Conservation (phyloP, 495 filamentous ascomycete species). For the Hypoxylon trugodes region DNA sequence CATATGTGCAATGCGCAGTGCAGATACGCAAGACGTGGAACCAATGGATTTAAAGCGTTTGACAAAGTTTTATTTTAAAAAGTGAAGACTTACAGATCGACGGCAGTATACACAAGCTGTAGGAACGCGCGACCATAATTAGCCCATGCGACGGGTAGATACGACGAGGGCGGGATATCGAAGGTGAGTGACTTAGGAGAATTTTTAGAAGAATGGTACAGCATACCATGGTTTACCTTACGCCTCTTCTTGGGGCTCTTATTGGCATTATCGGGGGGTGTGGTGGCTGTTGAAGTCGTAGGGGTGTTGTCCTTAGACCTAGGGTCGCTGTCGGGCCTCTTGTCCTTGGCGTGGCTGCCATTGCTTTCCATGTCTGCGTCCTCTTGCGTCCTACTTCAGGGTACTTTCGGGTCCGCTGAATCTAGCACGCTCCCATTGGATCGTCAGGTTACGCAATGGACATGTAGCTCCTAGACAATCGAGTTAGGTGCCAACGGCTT, state of each 20-base stretch:
- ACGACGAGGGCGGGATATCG: conserved; percentile 35
- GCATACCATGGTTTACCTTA: conserved; percentile 99
- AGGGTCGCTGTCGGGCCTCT: conserved; percentile 56
- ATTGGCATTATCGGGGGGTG: conserved; percentile 53
- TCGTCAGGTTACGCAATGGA: conserved; percentile 59
- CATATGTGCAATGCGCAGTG: too few species aligned
- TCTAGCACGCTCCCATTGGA: conserved; percentile 57
- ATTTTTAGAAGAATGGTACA: conserved; percentile 41
- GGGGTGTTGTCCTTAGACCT: conserved; percentile 54
- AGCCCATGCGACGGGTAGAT: conserved; percentile 45
- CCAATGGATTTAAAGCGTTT: conserved; percentile 44
- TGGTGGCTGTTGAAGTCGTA: conserved; percentile 49
- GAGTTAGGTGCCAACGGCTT: conserved; percentile 56
- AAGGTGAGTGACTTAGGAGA: conserved; percentile 45
- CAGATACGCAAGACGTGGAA: conserved; percentile 43
- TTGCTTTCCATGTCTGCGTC: conserved; percentile 50
- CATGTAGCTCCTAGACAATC: conserved; percentile 58
- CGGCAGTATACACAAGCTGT: conserved; percentile 99
- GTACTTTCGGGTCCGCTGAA: conserved; percentile 40
- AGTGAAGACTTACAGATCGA: conserved; percentile 84
- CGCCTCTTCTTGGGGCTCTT: conserved; percentile 91
- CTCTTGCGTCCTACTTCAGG: conserved; percentile 44
- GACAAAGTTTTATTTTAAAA: conserved; percentile 42
- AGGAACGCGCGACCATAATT: conserved; percentile 57
- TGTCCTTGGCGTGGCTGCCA: conserved; percentile 59